Percentiles rank a stretch among this genome's conserved stretches.
These are phyloP conservation scores for Dryadomyces quercivorus DNA, from an alignment of 2,329 filamentous ascomycete species.

Conservation along the genomic window DNA sequence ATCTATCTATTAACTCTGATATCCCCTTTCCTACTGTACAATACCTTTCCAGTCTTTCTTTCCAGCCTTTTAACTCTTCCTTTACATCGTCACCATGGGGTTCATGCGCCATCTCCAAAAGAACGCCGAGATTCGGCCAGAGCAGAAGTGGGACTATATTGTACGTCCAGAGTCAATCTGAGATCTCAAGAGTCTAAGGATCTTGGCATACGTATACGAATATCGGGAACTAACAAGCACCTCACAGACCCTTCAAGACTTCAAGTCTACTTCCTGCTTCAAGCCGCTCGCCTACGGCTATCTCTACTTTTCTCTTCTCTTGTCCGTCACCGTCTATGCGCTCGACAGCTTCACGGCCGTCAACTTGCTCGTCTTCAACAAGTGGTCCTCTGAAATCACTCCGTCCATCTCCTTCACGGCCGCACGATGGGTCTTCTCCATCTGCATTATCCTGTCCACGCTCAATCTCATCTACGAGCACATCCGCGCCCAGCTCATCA, in stretches of 20 bases:
- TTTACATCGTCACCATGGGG: slow-evolving; percentile 39
- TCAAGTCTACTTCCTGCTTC: slow-evolving; percentile 70
- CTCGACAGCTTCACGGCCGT: slow-evolving; percentile 90
- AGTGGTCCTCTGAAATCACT: slow-evolving; percentile 75
- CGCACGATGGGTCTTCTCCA: slow-evolving; percentile 90
- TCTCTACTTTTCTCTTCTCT: slow-evolving; percentile 65
- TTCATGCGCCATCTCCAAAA: slow-evolving; percentile 52
- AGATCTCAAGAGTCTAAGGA: not conserved
- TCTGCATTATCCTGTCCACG: slow-evolving; percentile 85
- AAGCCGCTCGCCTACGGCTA: slow-evolving; percentile 71
- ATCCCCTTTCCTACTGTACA: not conserved
- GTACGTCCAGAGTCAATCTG: slow-evolving; percentile 31
- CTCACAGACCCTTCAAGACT: slow-evolving; percentile 49
- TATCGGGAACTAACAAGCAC: not conserved
- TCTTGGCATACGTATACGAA: not conserved
- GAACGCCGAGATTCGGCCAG: slow-evolving; percentile 54
- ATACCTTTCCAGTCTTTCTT: not conserved
- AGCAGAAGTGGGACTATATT: slow-evolving; percentile 94
- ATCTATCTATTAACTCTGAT: not conserved
- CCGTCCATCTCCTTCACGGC: slow-evolving; percentile 67
- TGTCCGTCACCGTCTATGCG: slow-evolving; percentile 74
- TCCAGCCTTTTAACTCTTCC: too few species aligned
- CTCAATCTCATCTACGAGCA: slow-evolving; percentile 71
- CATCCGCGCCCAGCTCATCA: slow-evolving; percentile 66
- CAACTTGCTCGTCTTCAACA: slow-evolving; percentile 78